A percentile compares a stretch with the other conserved stretches of the same genome.
Evolutionary conservation across 345 rosid genomes (phyloP).

Genomic region (Turnera subulata): DNA sequence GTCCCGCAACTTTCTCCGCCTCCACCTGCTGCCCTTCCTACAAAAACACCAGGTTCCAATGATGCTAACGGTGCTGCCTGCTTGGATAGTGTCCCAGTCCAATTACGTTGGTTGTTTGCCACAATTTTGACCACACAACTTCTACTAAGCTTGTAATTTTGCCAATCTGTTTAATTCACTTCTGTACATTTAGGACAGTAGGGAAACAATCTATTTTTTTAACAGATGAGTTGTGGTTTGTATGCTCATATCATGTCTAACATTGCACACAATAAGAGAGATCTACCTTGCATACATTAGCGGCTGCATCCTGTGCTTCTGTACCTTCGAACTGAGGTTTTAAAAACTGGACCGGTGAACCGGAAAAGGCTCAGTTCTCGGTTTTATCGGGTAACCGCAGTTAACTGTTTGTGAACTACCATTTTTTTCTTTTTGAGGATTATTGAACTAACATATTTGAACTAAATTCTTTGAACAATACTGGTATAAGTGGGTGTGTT

Average conservation of each 20-base stretch:
- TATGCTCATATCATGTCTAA: neutral
- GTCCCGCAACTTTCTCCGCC: slow-evolving; percentile 70
- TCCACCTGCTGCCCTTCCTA: slow-evolving; percentile 47
- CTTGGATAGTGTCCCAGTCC: slow-evolving; percentile 17
- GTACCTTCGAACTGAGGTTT: too few species aligned
- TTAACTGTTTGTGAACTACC: too few species aligned
- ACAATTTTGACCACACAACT: slow-evolving; percentile 29
- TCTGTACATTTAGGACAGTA: neutral
- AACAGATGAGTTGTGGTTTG: neutral
- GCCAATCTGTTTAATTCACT: slow-evolving; percentile 8
- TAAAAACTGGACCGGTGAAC: too few species aligned
- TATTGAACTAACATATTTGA: too few species aligned
- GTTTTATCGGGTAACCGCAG: too few species aligned
- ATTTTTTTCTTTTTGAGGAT: too few species aligned
- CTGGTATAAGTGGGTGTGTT: too few species aligned
- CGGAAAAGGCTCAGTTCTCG: too few species aligned
- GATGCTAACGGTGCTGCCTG: slow-evolving; percentile 30
- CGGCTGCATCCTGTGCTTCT: too few species aligned
- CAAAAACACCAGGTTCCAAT: slow-evolving; percentile 9
- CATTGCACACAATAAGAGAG: too few species aligned
- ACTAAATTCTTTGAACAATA: too few species aligned
- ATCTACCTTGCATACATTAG: too few species aligned
- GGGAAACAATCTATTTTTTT: neutral
- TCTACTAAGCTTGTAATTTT: slow-evolving; percentile 21
- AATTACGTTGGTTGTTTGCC: slow-evolving; percentile 30